Base-by-base conservation (phyloP, 106 monocot genomes). In the Cymbidium sinense region DNA sequence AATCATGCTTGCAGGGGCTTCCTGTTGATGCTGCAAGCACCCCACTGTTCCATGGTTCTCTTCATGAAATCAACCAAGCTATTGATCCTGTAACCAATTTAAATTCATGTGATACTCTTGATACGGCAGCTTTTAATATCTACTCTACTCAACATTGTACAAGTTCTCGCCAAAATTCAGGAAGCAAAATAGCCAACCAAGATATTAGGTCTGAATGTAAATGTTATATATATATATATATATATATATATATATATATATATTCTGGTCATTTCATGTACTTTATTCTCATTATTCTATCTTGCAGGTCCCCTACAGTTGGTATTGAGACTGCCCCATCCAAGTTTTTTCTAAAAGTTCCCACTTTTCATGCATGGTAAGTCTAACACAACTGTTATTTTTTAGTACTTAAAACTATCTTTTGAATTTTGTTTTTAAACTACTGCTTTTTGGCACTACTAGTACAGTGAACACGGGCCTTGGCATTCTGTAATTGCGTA, bases 401-500 rank as follows among this genome's bases (percentile, higher is more conserved):
- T n/a, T 69, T 13, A 47, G 31, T 33, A 15, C 27, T 64, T 5
- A 27, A 27, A 30, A 69, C 0, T 15, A 13, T 30, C 3, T 13
- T 27, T 3, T 33, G 13, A 30, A 28, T 30, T 30, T 28, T 33
- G 47, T 47, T 30, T 69, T 69, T 82, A 62, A 28, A 34, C 34
- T 65, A 47, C 54, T 67, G n/a, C 12, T 23, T 82, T 62, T 18
- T 36, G 35, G 77, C 39, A 50, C 67, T 80, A 61, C 15, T 64
- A 7, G 39, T 76, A 72, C 77, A 96, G 94, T 86, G 85, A 77
- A 30, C 93, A 88, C 81, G 96, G 96, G 19, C 93, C 88, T 33
- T 96, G 96, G 96, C 79, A 91, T 78, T 89, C 89, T 52, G 89
- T 96, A 19, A 86, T 96, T 83, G 93, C 93, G 37, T 96, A 96